Base-by-base conservation (phyloP, 1,139 yeast genomes). In the Suhomyces taliae region DNA sequence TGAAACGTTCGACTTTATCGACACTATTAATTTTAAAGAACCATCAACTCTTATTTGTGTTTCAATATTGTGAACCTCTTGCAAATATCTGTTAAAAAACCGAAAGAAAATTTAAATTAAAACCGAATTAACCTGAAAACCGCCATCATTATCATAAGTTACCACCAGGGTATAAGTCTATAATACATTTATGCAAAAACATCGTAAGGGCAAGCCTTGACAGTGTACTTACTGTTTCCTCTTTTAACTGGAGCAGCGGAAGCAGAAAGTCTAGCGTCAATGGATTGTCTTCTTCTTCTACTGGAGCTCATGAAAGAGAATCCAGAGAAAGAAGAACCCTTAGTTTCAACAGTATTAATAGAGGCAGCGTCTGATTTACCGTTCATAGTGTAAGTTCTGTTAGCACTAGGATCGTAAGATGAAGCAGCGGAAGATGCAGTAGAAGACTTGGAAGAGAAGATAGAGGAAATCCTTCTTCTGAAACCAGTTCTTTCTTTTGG, bases 251-350 rank as follows among this genome's bases (percentile, higher is more conserved):
- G n/a, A 36, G 50, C 43, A 11, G 35, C 26, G 8, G 44, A 14
- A 26, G 31, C 40, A 35, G 41, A 36, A 9, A 34, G 35, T 40
- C 50, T 44, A 11, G 44, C 37, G 12, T 45, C 48, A 38, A 44
- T 37, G 10, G 48, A 44, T 8, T 32, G 19, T 43, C 53, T 50
- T 40, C 53, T 52, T 29, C 36, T 43, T 19, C 49, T 14, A 14
- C 15, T 34, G 12, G 45, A 34, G 11, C 46, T 53, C 52, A 53
- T 43, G 60, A 70, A 66, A 7, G 76, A 69, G 49, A 72, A 71
- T 9, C 75, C 75, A 14, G 74, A 67, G 40, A 66, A 43, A 34
- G 51, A 54, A 6, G 72, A 62, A 34, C 54, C 57, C 36, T 47
- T 53, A 26, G 69, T 55, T n/a, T 62, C 70, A 37, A 48, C 51